Base-by-base conservation (phyloP, 805 yeast species). In the Yamadazyma paraphyllophila region DNA sequence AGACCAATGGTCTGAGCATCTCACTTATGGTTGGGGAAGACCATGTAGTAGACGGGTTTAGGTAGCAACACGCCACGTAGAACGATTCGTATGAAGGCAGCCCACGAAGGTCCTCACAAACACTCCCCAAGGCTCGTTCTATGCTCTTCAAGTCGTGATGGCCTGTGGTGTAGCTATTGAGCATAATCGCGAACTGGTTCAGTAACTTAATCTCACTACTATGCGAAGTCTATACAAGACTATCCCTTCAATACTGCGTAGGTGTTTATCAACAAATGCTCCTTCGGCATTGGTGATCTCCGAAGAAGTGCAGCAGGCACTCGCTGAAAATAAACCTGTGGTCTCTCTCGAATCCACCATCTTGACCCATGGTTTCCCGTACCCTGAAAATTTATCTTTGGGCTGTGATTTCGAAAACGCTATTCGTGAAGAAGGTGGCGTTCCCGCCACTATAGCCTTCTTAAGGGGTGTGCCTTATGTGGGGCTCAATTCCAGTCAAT, bases 291-390 rank as follows among this genome's bases (percentile, higher is more conserved):
- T 67, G 24, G 46, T 41, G 7, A 48, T 69, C 24, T 63, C 73
- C 2, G 66, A 65, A n/a, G 95, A 86, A 52, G 76, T 89, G 12
- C 56, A 60, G 48, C 81, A 82, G 48, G 96, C 96, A 0, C 55
- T 88, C 13, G 52, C 54, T 10, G 74, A 74, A 2, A 73, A 74
- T 14, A 63, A 51, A 31, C 96, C 97, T 0, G 80, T 89, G 5
- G 94, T 90, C 3, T 83, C 96, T 0, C 68, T 89, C 12, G 97
- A 90, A 59, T 82, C 90, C 16, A 89, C 97, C 7, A 90, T 89
- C 56, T 80, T 90, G 53, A 85, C 96, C 6, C 97, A 89, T 66
- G 97, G 97, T 0, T 72, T 89, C 33, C 96, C 96, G 2, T 85
- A 66, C 57, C 96, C 96, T 0, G 75, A 76, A 16, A 89, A 90